These are phyloP conservation scores for Hygrophoropsis aurantiaca DNA, from an alignment of 768 basidiomycete species.

Conservation along the genomic window DNA sequence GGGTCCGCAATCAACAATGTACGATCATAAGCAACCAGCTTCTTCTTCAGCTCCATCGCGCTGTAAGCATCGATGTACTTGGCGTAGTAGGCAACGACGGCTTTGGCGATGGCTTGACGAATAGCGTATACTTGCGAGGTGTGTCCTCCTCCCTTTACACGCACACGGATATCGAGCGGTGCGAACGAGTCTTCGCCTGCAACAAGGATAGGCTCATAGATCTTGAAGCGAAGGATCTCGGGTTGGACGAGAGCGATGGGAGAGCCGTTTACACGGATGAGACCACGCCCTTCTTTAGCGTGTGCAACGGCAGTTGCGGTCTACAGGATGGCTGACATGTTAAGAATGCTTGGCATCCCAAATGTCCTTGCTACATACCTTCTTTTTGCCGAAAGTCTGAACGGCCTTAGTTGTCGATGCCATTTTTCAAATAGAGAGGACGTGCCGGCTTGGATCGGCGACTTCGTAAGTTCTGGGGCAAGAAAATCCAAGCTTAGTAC, in stretches of 20 bases:
- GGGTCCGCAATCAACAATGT: slow-evolving; percentile 90
- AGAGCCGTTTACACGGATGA: slow-evolving; percentile 95
- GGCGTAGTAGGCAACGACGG: slow-evolving; percentile 95
- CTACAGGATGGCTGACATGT: slow-evolving; percentile 38
- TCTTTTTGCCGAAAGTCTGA: slow-evolving; percentile 99
- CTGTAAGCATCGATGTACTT: slow-evolving; percentile 98
- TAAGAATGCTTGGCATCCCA: no score
- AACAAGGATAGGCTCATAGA: slow-evolving; percentile 96
- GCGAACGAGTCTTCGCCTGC: slow-evolving; percentile 87
- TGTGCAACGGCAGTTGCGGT: slow-evolving; percentile 98
- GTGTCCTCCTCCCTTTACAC: slow-evolving; percentile 99
- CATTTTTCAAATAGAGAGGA: slow-evolving; percentile 44
- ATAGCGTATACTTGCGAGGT: slow-evolving; percentile 98
- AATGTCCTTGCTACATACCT: no score
- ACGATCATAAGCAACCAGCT: slow-evolving; percentile 92
- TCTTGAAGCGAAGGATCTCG: slow-evolving; percentile 94
- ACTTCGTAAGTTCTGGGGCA: slow-evolving; percentile 14
- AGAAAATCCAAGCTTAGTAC: slow-evolving; percentile 15
- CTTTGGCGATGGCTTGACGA: slow-evolving; percentile 98
- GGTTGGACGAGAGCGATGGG: slow-evolving; percentile 96
- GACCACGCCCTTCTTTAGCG: slow-evolving; percentile 93
- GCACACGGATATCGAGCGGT: slow-evolving; percentile 92
- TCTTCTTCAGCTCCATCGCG: slow-evolving; percentile 98
- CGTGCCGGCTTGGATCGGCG: slow-evolving; percentile 11
- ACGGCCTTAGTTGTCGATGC: slow-evolving; percentile 82